phyloP scores from a whole-genome alignment of 2,329 filamentous ascomycete genomes.

The Monilinia vaccinii-corymbosi region DNA sequence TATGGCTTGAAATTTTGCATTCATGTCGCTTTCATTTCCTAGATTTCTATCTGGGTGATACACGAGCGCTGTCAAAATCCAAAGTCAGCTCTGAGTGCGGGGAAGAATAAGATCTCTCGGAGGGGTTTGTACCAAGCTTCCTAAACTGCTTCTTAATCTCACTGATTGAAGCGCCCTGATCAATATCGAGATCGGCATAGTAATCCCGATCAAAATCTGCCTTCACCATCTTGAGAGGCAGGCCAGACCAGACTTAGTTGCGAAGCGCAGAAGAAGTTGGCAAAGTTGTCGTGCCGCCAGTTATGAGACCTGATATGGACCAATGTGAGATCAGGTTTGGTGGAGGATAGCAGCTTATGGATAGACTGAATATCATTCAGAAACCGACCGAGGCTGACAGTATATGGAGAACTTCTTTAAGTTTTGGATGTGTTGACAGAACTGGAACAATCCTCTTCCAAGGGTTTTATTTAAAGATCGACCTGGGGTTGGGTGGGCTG shows the following conservation, averaged over 20 bases:
- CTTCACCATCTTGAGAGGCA: slow-evolving; percentile 27
- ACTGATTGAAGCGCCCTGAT: slow-evolving; percentile 46
- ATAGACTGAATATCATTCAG: slow-evolving; percentile 6
- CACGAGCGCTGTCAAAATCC: slow-evolving; percentile 42
- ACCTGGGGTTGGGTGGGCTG: not conserved
- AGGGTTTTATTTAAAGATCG: not conserved
- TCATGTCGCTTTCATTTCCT: slow-evolving; percentile 55
- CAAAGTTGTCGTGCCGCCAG: not conserved
- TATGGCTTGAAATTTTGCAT: slow-evolving; percentile 60
- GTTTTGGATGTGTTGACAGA: not conserved
- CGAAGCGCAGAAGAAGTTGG: not conserved
- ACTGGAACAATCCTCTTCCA: not conserved
- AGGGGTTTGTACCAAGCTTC: slow-evolving; percentile 44
- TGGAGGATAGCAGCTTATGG: not conserved
- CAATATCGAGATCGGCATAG: slow-evolving; percentile 58
- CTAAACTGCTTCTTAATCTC: slow-evolving; percentile 64
- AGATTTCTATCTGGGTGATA: slow-evolving; percentile 66
- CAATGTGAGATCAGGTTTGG: not conserved
- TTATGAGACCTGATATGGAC: not conserved
- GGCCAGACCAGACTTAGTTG: not conserved
- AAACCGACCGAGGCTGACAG: not conserved
- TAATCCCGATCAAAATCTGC: slow-evolving; percentile 42
- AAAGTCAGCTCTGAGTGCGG: slow-evolving; percentile 1
- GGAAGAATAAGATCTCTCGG: not conserved
- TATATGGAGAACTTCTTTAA: not conserved